phyloP scores from a whole-genome alignment of 1,139 yeast species.

The Spathaspora sp. region DNA sequence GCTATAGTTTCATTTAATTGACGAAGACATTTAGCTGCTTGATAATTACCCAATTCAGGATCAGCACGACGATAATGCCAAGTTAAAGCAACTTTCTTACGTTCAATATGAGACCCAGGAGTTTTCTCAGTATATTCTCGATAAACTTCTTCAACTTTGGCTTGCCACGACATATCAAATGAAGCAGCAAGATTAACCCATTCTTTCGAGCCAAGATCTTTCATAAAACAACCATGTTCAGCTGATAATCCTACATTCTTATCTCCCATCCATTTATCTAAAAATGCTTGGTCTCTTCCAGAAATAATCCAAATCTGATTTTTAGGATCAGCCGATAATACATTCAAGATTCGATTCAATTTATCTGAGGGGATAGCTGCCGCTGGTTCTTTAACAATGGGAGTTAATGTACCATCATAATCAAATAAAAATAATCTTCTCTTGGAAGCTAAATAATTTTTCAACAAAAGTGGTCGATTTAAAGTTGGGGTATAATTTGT shows the following conservation, averaged over 20 bases:
- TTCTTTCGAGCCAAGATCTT: constrained; percentile 54
- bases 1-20: constrained; percentile 63
- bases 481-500: constrained; percentile 79
- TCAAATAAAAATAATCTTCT: constrained; percentile 86
- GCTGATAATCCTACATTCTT: constrained; percentile 81
- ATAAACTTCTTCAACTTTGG: constrained; percentile 71
- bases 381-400: constrained; percentile 95
- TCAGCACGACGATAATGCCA: constrained; percentile 98
- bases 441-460: constrained; percentile 57
- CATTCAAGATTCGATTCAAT: constrained; percentile 57
- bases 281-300: constrained; percentile 90
- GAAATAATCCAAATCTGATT: constrained; percentile 94
- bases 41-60: constrained; percentile 87
- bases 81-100: constrained; percentile 88
- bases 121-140: constrained; percentile 78
- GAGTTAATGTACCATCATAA: constrained; percentile 96
- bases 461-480: constrained; percentile 66
- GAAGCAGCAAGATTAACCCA: constrained; percentile 88
- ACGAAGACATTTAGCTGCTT: constrained; percentile 71
- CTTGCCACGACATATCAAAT: constrained; percentile 94
- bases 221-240: constrained; percentile 96
- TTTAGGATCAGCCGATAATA: constrained; percentile 69
- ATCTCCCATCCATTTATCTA: constrained; percentile 85
- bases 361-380: constrained; percentile 93
- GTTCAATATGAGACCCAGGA: constrained; percentile 86